Percentiles rank a stretch among this genome's conserved stretches.
These are phyloP conservation scores for Tetraselmis chui DNA, from an alignment of 139 green algal species.

Conservation along the genomic window DNA sequence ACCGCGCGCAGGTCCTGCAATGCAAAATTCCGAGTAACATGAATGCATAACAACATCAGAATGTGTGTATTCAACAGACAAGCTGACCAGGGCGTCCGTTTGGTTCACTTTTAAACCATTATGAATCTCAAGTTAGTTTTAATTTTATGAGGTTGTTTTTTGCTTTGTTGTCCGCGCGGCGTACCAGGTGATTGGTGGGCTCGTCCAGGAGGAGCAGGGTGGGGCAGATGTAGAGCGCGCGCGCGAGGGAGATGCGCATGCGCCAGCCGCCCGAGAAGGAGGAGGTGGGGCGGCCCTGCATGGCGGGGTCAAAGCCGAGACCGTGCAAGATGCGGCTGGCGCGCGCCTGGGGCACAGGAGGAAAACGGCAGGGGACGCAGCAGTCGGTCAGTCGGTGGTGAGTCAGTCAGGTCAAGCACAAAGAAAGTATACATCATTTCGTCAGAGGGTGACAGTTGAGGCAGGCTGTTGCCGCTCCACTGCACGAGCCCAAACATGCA, in stretches of 20 bases:
- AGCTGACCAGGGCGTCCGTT: no score
- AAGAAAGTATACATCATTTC: no score
- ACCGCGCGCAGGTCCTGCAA: conserved; percentile 48
- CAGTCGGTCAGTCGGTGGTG: no score
- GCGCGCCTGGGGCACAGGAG: conserved; percentile 47
- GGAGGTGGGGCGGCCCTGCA: conserved; percentile 77
- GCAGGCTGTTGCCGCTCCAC: no score
- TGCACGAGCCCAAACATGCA: no score
- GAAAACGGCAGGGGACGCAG: no score
- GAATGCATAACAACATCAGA: not conserved
- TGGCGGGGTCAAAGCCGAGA: conserved; percentile 83
- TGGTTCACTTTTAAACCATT: no score
- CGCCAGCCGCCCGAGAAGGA: conserved; percentile 89
- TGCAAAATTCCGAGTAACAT: not conserved
- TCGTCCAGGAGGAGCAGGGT: conserved; percentile 98
- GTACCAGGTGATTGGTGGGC: conserved; percentile 95
- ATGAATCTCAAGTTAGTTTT: no score
- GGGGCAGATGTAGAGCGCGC: conserved; percentile 96
- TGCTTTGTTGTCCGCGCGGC: no score
- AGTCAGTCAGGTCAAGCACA: no score
- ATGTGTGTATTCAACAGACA: not conserved
- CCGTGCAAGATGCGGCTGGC: conserved; percentile 97
- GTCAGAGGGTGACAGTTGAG: no score
- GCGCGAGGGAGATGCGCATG: conserved; percentile 98
- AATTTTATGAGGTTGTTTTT: no score